Conservation (phyloP, 495 filamentous ascomycete genomes). For the Penicillium macrosclerotiorum region DNA sequence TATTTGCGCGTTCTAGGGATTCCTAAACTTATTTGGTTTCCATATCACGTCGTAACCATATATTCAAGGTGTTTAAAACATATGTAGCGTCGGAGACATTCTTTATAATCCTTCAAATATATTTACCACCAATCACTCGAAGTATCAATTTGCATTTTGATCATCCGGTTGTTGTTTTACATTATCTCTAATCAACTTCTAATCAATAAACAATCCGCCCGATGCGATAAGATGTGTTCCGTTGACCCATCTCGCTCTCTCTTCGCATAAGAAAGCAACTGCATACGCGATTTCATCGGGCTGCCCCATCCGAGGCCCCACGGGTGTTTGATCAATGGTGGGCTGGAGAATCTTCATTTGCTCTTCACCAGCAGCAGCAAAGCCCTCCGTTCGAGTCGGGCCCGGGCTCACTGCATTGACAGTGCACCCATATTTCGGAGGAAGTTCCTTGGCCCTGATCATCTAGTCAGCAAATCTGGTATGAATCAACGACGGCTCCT, state of each 20-base stretch:
- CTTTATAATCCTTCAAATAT: too few species aligned
- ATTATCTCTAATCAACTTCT: not conserved
- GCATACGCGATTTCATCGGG: constrained; percentile 42
- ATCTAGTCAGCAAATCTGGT: not conserved
- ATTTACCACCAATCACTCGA: too few species aligned
- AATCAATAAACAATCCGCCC: constrained; percentile 33
- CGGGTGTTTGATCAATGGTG: constrained; percentile 38
- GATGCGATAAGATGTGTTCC: constrained; percentile 35
- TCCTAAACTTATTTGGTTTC: too few species aligned
- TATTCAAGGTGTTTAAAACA: too few species aligned
- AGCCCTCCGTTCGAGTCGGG: constrained; percentile 33
- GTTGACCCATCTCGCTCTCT: constrained; percentile 41
- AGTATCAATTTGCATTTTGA: too few species aligned
- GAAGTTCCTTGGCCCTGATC: constrained; percentile 30
- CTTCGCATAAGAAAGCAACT: constrained; percentile 34
- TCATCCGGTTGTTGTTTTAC: too few species aligned
- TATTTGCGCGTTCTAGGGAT: too few species aligned
- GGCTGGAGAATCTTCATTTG: constrained; percentile 39
- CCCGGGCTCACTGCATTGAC: constrained; percentile 33
- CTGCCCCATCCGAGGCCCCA: constrained; percentile 31
- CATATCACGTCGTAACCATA: too few species aligned
- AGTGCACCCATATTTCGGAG: constrained; percentile 28
- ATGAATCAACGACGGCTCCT: too few species aligned
- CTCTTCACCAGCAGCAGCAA: constrained; percentile 29
- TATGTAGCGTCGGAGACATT: not conserved